These are phyloP conservation scores for Sideroxylon spinosum DNA, from an alignment of 179 eudicot species.

Conservation along the genomic window DNA sequence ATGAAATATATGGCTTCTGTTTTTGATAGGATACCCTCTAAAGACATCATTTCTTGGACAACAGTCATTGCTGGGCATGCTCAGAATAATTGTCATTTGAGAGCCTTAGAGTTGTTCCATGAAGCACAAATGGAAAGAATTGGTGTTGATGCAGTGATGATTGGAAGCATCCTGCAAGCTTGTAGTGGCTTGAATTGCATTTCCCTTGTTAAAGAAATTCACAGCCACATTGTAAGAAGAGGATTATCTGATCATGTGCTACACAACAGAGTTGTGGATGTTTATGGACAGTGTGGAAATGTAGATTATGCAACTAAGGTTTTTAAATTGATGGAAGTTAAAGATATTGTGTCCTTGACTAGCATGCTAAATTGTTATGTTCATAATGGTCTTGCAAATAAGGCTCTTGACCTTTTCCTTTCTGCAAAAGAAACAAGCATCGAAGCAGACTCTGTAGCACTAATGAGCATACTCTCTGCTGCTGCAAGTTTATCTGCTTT, in stretches of 20 bases:
- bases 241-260: constrained; percentile 51
- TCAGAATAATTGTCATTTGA: constrained; percentile 36
- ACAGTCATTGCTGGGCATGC: constrained; percentile 69
- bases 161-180: constrained; percentile 68
- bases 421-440: constrained; percentile 39
- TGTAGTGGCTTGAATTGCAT: constrained; percentile 56
- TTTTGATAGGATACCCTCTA: constrained; percentile 39
- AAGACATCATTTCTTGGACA: constrained; percentile 69
- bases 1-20: constrained; percentile 39
- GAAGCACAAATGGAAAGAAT: constrained; percentile 40
- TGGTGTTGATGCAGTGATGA: constrained; percentile 53
- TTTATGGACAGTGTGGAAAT: constrained; percentile 63
- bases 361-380: constrained; percentile 64
- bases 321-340: constrained; percentile 46
- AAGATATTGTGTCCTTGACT: constrained; percentile 71
- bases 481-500: constrained; percentile 51
- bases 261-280: constrained; percentile 56
- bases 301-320: constrained; percentile 43
- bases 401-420: constrained; percentile 50
- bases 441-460: constrained; percentile 47
- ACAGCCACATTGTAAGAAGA: constrained; percentile 50
- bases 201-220: constrained; percentile 63
- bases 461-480: constrained; percentile 55
- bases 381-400: constrained; percentile 46
- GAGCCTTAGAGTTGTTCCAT: constrained; percentile 54